A percentile compares a stretch with the other conserved stretches of the same genome.
These are phyloP conservation scores for Sclerotinia borealis DNA, from an alignment of 2,329 filamentous ascomycete genomes.

Conservation along the genomic window DNA sequence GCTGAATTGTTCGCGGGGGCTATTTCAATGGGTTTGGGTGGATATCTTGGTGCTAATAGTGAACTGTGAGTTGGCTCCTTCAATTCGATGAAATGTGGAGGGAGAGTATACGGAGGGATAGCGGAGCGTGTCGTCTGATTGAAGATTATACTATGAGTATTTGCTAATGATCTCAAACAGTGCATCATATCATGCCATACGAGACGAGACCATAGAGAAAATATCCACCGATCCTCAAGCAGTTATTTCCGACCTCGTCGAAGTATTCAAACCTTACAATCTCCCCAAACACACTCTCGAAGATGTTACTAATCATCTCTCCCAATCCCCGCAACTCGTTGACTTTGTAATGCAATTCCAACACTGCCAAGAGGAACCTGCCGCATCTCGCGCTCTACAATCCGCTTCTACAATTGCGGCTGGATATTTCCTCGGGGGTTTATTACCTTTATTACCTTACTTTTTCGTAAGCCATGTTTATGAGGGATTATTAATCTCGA, in stretches of 20 bases:
- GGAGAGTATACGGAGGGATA: not conserved
- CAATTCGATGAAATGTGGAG: not conserved
- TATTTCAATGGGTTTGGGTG: constrained; percentile 58
- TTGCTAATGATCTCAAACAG: constrained; percentile 22
- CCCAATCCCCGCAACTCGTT: constrained; percentile 31
- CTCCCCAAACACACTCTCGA: constrained; percentile 28
- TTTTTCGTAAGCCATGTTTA: constrained; percentile 42
- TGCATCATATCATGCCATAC: constrained; percentile 30
- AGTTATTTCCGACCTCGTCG: constrained; percentile 29
- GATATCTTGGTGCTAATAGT: constrained; percentile 49
- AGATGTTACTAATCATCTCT: constrained; percentile 33
- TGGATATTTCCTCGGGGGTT: constrained; percentile 51
- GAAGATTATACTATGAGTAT: not conserved
- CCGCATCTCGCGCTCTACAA: constrained; percentile 30
- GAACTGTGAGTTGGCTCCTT: constrained; percentile 33
- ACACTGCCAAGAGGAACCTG: constrained; percentile 29
- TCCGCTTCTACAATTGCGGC: constrained; percentile 50
- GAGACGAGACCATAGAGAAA: constrained; percentile 26
- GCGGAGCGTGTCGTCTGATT: not conserved
- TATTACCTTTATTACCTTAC: constrained; percentile 52
- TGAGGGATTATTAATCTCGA: constrained; percentile 50
- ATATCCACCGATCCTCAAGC: constrained; percentile 24
- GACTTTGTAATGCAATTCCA: constrained; percentile 38
- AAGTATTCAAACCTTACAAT: constrained; percentile 33
- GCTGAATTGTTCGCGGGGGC: constrained; percentile 56